Evolutionary conservation across 2,329 filamentous ascomycete genomes (phyloP).

Genomic region (Aspergillus sp.): DNA sequence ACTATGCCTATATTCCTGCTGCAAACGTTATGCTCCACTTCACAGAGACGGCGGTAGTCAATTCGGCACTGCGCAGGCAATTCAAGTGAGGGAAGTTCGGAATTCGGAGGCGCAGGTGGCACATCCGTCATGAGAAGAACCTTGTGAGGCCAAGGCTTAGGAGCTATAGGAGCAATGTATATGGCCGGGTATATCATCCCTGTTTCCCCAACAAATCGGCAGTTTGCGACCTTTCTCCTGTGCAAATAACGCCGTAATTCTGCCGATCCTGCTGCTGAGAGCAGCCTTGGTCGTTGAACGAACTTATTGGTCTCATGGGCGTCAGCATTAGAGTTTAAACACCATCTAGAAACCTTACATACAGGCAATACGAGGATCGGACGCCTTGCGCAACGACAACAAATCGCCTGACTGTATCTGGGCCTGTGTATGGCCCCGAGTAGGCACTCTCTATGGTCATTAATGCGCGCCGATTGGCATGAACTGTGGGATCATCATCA

Average conservation of each 20-base stretch:
- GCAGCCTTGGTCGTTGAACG: background rate
- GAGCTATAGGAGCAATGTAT: background rate
- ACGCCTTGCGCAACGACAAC: background rate
- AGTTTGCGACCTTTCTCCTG: background rate
- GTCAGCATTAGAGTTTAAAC: background rate
- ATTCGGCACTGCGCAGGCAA: background rate
- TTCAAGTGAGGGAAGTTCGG: background rate
- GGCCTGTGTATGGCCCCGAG: background rate
- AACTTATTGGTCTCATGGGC: background rate
- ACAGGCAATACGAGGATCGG: background rate
- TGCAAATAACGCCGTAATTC: background rate
- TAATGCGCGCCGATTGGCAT: background rate
- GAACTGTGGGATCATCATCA: background rate
- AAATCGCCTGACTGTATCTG: background rate
- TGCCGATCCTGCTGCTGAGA: background rate
- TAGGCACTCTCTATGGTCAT: background rate
- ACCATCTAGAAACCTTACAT: background rate
- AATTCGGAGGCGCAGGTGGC: background rate
- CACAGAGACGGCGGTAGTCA: background rate
- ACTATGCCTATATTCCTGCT: background rate
- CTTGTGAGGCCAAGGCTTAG: too few species aligned
- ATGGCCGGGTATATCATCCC: background rate
- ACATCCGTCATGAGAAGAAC: background rate
- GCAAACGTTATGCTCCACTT: background rate
- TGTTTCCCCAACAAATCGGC: background rate